phyloP scores from a whole-genome alignment of 1,139 yeast species.

The Candida albicans region DNA sequence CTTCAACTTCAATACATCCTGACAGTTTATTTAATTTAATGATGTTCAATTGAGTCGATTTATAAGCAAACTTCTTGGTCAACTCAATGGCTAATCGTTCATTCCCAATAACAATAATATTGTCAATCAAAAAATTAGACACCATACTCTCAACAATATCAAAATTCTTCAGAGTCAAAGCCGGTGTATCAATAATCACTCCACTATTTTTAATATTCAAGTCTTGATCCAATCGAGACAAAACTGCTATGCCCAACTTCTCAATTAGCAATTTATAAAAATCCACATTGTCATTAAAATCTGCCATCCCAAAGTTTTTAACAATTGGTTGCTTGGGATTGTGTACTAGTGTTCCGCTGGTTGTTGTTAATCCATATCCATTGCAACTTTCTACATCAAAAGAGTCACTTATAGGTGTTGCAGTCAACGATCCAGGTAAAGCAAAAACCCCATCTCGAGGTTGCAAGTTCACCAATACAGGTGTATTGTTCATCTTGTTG shows the following conservation, averaged over 20 bases:
- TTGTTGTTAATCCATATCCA: constrained; percentile 82
- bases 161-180: constrained; percentile 51
- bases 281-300: constrained; percentile 56
- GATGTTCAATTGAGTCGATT: constrained; percentile 39
- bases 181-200: constrained; percentile 78
- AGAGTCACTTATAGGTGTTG: constrained; percentile 78
- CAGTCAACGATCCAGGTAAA: constrained; percentile 83
- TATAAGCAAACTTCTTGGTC: constrained; percentile 52
- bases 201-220: constrained; percentile 54
- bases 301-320: constrained; percentile 73
- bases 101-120: constrained; percentile 59
- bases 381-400: constrained; percentile 70
- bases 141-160: constrained; percentile 59
- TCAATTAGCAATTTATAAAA: constrained; percentile 58
- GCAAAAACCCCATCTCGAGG: constrained; percentile 79
- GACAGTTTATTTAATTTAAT: constrained; percentile 70
- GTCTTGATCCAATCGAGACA: constrained; percentile 61
- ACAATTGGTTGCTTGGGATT: constrained; percentile 89
- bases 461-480: constrained; percentile 76
- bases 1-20: constrained; percentile 75
- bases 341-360: constrained; percentile 81
- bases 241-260: constrained; percentile 58
- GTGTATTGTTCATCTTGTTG: constrained; percentile 61
- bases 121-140: constrained; percentile 59
- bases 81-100: constrained; percentile 68